Evolutionary conservation across 495 filamentous ascomycete genomes (phyloP).

Genomic region (Podospora anserina): DNA sequence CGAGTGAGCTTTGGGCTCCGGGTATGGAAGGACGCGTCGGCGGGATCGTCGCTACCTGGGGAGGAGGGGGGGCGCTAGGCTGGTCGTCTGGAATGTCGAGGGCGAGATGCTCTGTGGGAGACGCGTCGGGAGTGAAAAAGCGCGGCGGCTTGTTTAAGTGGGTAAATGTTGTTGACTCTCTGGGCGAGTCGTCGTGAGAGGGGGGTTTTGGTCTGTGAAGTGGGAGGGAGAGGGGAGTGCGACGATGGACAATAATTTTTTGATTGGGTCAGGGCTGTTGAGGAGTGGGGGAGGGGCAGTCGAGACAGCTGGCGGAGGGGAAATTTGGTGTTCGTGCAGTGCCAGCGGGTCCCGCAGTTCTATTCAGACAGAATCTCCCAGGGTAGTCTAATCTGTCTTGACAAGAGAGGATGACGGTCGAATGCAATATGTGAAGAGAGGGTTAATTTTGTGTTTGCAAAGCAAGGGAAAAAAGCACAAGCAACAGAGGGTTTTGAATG

Average conservation of each 20-base stretch:
- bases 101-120: not conserved
- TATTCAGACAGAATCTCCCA: not conserved
- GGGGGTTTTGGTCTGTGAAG: slow-evolving; percentile 16
- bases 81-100: not conserved
- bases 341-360: not conserved
- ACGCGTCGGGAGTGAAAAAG: slow-evolving; percentile 14
- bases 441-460: too few species aligned
- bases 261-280: slow-evolving; percentile 15
- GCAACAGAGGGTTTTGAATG: too few species aligned
- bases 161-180: not conserved
- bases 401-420: not conserved
- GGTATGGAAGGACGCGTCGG: slow-evolving; percentile 3
- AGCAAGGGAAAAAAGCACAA: too few species aligned
- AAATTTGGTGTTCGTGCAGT: not conserved
- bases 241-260: slow-evolving; percentile 15
- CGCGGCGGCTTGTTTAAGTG: not conserved
- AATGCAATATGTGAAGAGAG: too few species aligned
- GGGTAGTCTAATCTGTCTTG: not conserved
- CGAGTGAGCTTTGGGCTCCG: slow-evolving; percentile 1
- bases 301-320: not conserved
- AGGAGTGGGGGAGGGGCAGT: slow-evolving; percentile 24
- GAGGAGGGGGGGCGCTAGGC: not conserved
- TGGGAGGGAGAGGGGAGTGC: slow-evolving; percentile 19
- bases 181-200: slow-evolving; percentile 11
- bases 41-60: not conserved